Conservation (phyloP, 768 basidiomycete genomes). For the Calocera viscosa region DNA sequence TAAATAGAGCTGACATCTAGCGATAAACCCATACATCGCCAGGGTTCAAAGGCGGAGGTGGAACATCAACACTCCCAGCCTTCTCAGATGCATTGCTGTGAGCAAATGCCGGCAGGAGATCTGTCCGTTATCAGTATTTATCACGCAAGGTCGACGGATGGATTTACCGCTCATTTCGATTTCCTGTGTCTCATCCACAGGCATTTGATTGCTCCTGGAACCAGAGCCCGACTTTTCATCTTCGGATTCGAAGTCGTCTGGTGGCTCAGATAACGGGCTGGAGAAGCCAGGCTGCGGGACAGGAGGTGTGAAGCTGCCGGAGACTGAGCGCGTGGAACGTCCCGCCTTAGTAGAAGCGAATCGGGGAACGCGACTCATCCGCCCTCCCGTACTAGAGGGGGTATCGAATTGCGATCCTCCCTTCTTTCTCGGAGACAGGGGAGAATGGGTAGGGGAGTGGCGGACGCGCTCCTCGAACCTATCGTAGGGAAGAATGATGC, state of each 20-base stretch:
- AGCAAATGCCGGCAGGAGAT: not conserved
- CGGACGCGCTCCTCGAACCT: conserved; percentile 69
- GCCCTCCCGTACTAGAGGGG: conserved; percentile 9
- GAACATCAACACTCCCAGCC: not conserved
- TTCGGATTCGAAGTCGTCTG: conserved; percentile 56
- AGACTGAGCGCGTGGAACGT: not conserved
- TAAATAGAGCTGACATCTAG: conserved; percentile 21
- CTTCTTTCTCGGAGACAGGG: not conserved
- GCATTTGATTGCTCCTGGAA: not conserved
- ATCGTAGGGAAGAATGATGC: conserved; percentile 93
- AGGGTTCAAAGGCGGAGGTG: not conserved
- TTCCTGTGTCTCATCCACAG: not conserved
- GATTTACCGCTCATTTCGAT: not conserved
- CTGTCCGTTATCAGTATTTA: not conserved
- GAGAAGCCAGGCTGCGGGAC: conserved; percentile 69
- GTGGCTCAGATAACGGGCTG: conserved; percentile 65
- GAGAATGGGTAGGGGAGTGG: conserved; percentile 38
- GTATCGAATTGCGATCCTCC: not conserved
- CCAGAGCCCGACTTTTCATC: conserved; percentile 8
- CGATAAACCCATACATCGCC: conserved; percentile 14
- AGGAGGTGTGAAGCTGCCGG: conserved; percentile 22
- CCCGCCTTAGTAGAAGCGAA: not conserved
- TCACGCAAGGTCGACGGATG: not conserved
- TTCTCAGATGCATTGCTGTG: not conserved
- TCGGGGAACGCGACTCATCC: not conserved